Evolutionary conservation across 768 basidiomycete genomes (phyloP).

Genomic region (Boletus speciosus): DNA sequence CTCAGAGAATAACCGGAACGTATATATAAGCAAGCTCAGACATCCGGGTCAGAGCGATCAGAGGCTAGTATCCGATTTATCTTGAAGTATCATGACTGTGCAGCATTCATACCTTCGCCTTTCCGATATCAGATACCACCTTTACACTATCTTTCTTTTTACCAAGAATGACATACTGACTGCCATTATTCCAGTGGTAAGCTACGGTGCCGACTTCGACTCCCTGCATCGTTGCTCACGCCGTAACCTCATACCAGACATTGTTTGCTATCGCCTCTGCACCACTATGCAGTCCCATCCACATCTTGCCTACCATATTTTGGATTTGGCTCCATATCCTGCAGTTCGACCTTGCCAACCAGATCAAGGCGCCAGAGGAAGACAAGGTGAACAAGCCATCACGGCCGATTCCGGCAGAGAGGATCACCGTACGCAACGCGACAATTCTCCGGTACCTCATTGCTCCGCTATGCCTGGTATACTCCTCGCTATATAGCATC

Average conservation of each 20-base stretch:
- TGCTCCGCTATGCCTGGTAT: slow-evolving; percentile 33
- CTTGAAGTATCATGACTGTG: slow-evolving; percentile 16
- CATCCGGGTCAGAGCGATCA: neutral
- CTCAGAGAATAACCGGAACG: slow-evolving; percentile 1
- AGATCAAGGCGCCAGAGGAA: slow-evolving; percentile 40
- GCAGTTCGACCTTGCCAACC: slow-evolving; percentile 45
- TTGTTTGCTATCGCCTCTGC: slow-evolving; percentile 34
- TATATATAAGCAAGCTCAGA: slow-evolving; percentile 5
- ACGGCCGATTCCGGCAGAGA: slow-evolving; percentile 43
- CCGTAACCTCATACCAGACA: slow-evolving; percentile 19
- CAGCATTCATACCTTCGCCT: slow-evolving; percentile 3
- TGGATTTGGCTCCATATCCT: slow-evolving; percentile 48
- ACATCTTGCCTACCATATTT: slow-evolving; percentile 27
- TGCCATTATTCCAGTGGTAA: slow-evolving; percentile 44
- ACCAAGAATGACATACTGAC: slow-evolving; percentile 47
- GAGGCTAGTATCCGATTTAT: neutral
- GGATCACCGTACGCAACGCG: slow-evolving; percentile 36
- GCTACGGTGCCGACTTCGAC: slow-evolving; percentile 5
- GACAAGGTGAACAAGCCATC: slow-evolving; percentile 44
- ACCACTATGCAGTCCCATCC: slow-evolving; percentile 21
- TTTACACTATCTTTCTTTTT: slow-evolving; percentile 38
- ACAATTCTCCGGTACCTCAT: slow-evolving; percentile 36
- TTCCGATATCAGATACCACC: slow-evolving; percentile 18
- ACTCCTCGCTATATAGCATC: slow-evolving; percentile 32
- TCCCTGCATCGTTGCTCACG: neutral